Percentiles rank a stretch among this genome's conserved stretches.
Evolutionary conservation across 164 flowering plant species (phyloP).

Genomic region (Pachysandra terminalis): DNA sequence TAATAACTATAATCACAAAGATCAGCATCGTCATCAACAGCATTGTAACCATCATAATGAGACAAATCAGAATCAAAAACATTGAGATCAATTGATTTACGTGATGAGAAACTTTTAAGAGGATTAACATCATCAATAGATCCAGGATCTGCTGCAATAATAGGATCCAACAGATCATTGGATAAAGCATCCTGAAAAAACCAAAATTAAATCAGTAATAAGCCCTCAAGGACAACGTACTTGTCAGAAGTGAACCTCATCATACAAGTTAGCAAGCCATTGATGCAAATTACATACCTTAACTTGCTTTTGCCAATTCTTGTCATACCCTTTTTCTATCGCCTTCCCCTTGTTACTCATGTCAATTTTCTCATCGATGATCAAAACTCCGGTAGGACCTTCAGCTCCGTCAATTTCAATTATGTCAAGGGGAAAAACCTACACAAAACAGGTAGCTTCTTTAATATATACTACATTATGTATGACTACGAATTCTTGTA

Average conservation of each 20-base stretch:
- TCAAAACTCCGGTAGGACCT: slow-evolving; percentile 22
- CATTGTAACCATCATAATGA: slow-evolving; percentile 2
- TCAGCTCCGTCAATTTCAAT: slow-evolving; percentile 51
- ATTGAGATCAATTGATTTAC: not conserved
- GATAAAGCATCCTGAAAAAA: slow-evolving; percentile 13
- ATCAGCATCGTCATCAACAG: not conserved
- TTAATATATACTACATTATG: not conserved
- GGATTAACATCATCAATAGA: slow-evolving; percentile 3
- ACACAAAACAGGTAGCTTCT: slow-evolving; percentile 7
- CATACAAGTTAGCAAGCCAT: not conserved
- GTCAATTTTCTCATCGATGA: slow-evolving; percentile 21
- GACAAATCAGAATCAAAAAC: not conserved
- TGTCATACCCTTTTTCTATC: not conserved
- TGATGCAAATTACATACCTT: slow-evolving; percentile 1
- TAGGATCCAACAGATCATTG: not conserved
- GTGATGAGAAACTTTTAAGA: not conserved
- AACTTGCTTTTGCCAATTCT: slow-evolving; percentile 6
- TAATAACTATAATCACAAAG: not conserved
- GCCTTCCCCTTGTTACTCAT: slow-evolving; percentile 38
- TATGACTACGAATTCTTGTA: not conserved
- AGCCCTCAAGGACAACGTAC: not conserved
- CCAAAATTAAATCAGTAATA: not conserved
- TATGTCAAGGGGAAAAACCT: slow-evolving; percentile 43
- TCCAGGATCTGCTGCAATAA: not conserved
- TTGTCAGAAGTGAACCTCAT: not conserved